phyloP scores from a whole-genome alignment of 2,329 filamentous ascomycete genomes.

The Microcera coccophila region DNA sequence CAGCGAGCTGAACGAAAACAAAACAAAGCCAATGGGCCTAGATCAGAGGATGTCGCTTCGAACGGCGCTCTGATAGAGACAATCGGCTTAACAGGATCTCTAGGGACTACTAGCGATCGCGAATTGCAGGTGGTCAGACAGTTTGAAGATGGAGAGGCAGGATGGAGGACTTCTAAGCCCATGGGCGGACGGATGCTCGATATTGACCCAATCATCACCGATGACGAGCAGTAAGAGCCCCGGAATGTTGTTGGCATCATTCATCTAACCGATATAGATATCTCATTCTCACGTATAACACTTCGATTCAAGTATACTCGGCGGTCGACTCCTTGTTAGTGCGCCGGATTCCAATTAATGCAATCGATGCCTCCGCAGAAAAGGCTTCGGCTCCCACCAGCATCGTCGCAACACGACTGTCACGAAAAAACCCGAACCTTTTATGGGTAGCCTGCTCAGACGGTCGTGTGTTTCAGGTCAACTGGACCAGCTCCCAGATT shows the following conservation, averaged over 20 bases:
- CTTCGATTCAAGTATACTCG: constrained; percentile 76
- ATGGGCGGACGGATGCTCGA: constrained; percentile 64
- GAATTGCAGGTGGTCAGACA: constrained; percentile 25
- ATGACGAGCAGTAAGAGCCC: constrained; percentile 57
- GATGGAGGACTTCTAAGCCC: constrained; percentile 60
- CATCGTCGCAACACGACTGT: constrained; percentile 42
- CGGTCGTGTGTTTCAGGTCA: constrained; percentile 53
- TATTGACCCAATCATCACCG: constrained; percentile 59
- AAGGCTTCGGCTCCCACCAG: constrained; percentile 25
- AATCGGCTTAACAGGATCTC: constrained; percentile 15
- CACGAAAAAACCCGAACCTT: constrained; percentile 39
- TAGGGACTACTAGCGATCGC: constrained; percentile 11
- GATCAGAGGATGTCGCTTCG: constrained; percentile 9
- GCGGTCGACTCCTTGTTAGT: constrained; percentile 76
- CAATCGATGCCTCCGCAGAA: constrained; percentile 24
- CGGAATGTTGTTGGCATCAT: neutral
- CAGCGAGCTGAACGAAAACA: constrained; percentile 33
- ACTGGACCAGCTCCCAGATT: constrained; percentile 51
- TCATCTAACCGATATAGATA: constrained; percentile 46
- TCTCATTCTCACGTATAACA: constrained; percentile 70
- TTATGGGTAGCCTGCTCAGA: constrained; percentile 60
- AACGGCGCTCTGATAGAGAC: constrained; percentile 12
- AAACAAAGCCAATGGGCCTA: constrained; percentile 26
- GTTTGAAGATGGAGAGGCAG: constrained; percentile 31
- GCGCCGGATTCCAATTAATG: constrained; percentile 59